These are phyloP conservation scores for Alnus glutinosa DNA, from an alignment of 306 rosid genomes.

Conservation along the genomic window DNA sequence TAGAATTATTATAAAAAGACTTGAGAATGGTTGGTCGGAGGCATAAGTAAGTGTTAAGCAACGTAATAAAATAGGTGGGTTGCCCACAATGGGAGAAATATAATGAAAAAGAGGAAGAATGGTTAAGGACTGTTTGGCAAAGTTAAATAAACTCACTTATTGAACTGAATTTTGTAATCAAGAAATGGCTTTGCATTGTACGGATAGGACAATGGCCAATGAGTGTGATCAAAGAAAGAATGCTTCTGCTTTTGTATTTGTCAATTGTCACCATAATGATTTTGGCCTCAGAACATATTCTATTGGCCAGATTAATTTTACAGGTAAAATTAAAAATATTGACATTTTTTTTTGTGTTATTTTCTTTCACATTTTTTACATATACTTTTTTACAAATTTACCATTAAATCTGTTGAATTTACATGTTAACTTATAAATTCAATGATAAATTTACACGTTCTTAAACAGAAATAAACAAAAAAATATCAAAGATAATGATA, in stretches of 20 bases:
- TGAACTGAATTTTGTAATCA: background rate
- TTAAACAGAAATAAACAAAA: too few species aligned
- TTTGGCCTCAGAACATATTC: background rate
- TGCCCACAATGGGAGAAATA: constrained; percentile 11
- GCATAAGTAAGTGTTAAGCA: constrained; percentile 51
- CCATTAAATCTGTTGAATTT: too few species aligned
- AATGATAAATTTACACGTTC: too few species aligned
- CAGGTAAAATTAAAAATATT: too few species aligned
- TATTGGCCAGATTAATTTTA: background rate
- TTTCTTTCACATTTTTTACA: too few species aligned
- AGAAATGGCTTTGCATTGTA: background rate
- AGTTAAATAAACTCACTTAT: background rate
- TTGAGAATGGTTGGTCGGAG: constrained; percentile 37
- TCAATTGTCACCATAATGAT: background rate
- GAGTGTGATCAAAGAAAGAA: background rate
- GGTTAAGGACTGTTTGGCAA: background rate
- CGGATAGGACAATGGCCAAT: background rate
- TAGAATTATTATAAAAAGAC: constrained; percentile 31
- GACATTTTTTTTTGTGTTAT: too few species aligned
- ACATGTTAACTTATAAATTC: too few species aligned
- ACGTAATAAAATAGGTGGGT: constrained; percentile 30
- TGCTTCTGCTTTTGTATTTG: background rate
- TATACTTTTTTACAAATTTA: too few species aligned
- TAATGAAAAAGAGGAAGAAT: background rate
- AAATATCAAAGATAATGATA: too few species aligned